Percentiles rank a stretch among this genome's conserved stretches.
These are phyloP conservation scores for Ramaria sp. DNA, from an alignment of 768 basidiomycete species.

Conservation along the genomic window DNA sequence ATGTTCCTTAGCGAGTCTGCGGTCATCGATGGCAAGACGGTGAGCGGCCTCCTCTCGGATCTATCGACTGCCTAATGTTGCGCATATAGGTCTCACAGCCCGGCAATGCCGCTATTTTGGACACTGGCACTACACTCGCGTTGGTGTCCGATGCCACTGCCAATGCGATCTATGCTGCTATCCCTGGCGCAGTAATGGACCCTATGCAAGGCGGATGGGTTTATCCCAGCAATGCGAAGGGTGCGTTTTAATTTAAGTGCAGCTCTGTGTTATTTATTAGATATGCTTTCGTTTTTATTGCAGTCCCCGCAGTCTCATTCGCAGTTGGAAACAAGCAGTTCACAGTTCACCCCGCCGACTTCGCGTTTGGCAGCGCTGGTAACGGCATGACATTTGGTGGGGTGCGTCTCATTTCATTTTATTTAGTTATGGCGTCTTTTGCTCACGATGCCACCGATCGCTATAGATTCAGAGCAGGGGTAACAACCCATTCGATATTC, in stretches of 20 bases:
- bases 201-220: conserved; percentile 28
- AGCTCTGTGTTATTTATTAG: no score
- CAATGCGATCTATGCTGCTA: conserved; percentile 22
- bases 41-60: conserved; percentile 2
- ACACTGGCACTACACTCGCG: conserved; percentile 26
- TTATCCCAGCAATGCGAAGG: conserved; percentile 21
- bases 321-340: conserved; percentile 24
- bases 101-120: conserved; percentile 27
- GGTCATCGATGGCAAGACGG: conserved; percentile 17
- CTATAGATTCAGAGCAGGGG: conserved; percentile 24
- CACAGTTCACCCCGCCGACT: conserved; percentile 17
- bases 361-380: conserved; percentile 17
- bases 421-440: not conserved
- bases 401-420: conserved; percentile 5
- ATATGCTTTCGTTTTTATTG: no score
- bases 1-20: conserved; percentile 22
- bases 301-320: conserved; percentile 22
- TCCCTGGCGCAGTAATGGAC: conserved; percentile 26
- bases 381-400: conserved; percentile 17
- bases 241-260: not conserved
- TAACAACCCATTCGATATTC: conserved; percentile 20
- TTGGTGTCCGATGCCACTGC: conserved; percentile 24
- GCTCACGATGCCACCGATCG: no score
- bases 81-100: conserved; percentile 10
- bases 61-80: not conserved